Evolutionary conservation across 2,329 filamentous ascomycete species (phyloP), one percentile per base, ranked within the genome.

Genomic region (Penicillium sp.): DNA sequence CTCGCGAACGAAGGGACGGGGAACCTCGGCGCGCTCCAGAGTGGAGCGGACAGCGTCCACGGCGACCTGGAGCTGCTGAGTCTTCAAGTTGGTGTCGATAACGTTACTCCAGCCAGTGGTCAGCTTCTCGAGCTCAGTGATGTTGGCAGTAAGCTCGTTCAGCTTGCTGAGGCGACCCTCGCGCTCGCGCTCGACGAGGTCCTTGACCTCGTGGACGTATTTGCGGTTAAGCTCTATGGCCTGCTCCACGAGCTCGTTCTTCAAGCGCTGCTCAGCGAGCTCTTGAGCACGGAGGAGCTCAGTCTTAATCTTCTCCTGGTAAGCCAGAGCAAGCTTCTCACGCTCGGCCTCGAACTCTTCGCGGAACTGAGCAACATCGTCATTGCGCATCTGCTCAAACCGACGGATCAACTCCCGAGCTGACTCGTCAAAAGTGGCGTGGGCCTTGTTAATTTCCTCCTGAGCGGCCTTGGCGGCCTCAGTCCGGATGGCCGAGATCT

Each of bases 41-140:
- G 85, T 88, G 47, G 87, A 83, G 56, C 88, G 86, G 42, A 97
- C 89, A 31, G 91, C 89, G 66, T 98, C 93, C 24, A 97, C 86
- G 16, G 93, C 93, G 28, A 98, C 89, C 65, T 96, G 89, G 23
- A 98, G 83, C 72, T 97, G 90, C 71, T 98, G 93, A 0, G 93
- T 96, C 70, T 87, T 86, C 53, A 97, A 80, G 72, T 93, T 97
- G 50, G 81, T 77, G 66, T 97, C 89, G 18, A 98, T 82, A 29
- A 97, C 88, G 32, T 84, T 81, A 70, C 91, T 94, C 89, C 89
- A 97, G 56, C 89, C 85, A 1, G 81, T 80, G 1, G 90, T 94
- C 44, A 98, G 80, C 69, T 84, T 84, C 73, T 96, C 90, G 10
- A 98, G 82, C 60, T 94, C 87, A 31, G 78, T 77, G 14, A 98